Evolutionary conservation across 108 stramenopile genomes (phyloP).

Genomic region (Ochromonas danica): DNA sequence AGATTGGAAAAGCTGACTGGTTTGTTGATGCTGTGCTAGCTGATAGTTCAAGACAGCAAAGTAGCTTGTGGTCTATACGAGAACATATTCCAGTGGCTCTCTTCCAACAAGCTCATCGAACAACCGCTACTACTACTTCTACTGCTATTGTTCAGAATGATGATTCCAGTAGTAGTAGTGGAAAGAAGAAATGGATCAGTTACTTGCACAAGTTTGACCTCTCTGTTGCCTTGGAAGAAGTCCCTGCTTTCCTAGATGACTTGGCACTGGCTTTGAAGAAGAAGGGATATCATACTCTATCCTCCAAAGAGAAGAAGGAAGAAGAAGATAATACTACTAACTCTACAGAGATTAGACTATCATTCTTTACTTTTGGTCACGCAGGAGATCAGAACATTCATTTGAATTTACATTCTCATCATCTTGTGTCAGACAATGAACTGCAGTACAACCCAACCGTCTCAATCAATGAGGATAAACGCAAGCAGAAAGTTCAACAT

Average conservation of each 20-base stretch:
- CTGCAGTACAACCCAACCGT: no score
- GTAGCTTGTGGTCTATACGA: slow-evolving; percentile 48
- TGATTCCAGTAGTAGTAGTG: slow-evolving; percentile 31
- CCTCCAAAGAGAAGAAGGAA: slow-evolving; percentile 20
- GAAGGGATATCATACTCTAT: slow-evolving; percentile 24
- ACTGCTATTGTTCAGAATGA: slow-evolving; percentile 71
- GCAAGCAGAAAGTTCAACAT: no score
- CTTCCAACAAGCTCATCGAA: no score
- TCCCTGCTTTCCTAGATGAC: slow-evolving; percentile 66
- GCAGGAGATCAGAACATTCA: slow-evolving; percentile 93
- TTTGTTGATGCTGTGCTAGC: slow-evolving; percentile 78
- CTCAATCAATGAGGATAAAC: no score
- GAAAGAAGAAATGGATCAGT: slow-evolving; percentile 58
- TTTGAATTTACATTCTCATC: slow-evolving; percentile 73
- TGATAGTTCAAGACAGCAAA: slow-evolving; percentile 67
- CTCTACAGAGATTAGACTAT: slow-evolving; percentile 26
- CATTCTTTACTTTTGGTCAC: slow-evolving; percentile 67
- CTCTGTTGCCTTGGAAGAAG: slow-evolving; percentile 69
- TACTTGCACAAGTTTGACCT: slow-evolving; percentile 90
- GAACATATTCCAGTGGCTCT: slow-evolving; percentile 50
- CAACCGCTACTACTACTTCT: no score
- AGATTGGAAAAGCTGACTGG: no score
- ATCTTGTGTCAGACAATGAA: no score
- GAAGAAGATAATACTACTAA: slow-evolving; percentile 34
- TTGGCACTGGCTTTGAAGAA: slow-evolving; percentile 52